Conservation (phyloP, 495 filamentous ascomycete genomes). For the Letharia lupina region DNA sequence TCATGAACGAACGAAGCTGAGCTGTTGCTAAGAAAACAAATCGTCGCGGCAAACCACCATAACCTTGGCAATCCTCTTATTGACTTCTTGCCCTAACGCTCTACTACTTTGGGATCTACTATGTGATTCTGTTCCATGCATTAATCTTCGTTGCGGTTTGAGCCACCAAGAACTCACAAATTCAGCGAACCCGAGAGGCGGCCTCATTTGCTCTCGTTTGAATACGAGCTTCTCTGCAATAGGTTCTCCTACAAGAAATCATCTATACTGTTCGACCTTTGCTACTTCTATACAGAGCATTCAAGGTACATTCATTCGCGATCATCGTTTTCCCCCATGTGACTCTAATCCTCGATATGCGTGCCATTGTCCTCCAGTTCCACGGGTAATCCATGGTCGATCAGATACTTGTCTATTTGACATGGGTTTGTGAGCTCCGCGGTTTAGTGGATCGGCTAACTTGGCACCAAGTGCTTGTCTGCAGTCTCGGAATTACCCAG, state of each 20-base stretch:
- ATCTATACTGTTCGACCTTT: neutral
- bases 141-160: neutral
- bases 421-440: too few species aligned
- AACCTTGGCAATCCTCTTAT: neutral
- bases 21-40: neutral
- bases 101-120: neutral
- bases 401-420: too few species aligned
- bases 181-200: neutral
- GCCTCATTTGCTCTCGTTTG: neutral
- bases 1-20: neutral
- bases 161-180: neutral
- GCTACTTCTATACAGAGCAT: neutral
- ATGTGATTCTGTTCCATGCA: neutral
- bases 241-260: neutral
- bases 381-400: too few species aligned
- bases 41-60: too few species aligned
- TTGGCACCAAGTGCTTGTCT: too few species aligned
- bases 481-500: neutral
- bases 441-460: too few species aligned
- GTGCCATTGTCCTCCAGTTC: too few species aligned
- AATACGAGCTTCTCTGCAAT: neutral
- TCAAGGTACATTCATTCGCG: neutral
- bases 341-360: too few species aligned
- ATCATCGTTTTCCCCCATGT: too few species aligned
- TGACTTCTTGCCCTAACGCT: neutral